These are phyloP conservation scores for Chrysoporthe austroafricana DNA, from an alignment of 2,329 filamentous ascomycete species.

Conservation along the genomic window DNA sequence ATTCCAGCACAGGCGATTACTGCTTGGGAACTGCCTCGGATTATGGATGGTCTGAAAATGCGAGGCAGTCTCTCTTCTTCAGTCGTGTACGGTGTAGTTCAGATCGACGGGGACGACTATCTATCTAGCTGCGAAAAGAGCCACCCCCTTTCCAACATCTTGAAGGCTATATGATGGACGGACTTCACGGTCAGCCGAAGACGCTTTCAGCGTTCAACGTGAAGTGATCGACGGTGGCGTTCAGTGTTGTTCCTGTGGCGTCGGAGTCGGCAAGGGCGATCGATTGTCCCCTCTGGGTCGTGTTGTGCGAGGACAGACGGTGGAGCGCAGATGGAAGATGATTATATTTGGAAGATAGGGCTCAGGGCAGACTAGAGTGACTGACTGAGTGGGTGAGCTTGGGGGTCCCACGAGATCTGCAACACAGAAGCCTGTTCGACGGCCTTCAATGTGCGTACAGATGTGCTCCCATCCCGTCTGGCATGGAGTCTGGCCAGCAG, in stretches of 20 bases:
- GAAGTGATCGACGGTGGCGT: neutral
- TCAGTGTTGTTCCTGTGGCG: neutral
- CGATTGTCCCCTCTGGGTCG: neutral
- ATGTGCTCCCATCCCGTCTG: no score
- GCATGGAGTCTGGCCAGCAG: neutral
- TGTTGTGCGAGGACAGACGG: neutral
- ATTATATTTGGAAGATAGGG: no score
- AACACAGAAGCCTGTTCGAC: no score
- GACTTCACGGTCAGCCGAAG: neutral
- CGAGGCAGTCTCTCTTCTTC: neutral
- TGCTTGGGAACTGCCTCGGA: no score
- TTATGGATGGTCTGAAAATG: no score
- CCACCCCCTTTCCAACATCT: neutral
- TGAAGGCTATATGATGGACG: neutral
- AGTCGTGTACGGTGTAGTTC: neutral
- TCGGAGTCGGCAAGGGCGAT: neutral
- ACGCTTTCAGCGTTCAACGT: neutral
- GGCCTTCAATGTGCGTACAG: no score
- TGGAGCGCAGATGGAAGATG: neutral
- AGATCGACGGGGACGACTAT: neutral
- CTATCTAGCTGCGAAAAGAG: neutral
- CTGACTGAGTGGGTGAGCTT: no score
- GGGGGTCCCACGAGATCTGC: no score
- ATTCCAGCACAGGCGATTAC: no score
- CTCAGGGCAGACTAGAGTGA: no score